Base-by-base conservation (phyloP, 768 basidiomycete species). In the Pleurotus djamor region DNA sequence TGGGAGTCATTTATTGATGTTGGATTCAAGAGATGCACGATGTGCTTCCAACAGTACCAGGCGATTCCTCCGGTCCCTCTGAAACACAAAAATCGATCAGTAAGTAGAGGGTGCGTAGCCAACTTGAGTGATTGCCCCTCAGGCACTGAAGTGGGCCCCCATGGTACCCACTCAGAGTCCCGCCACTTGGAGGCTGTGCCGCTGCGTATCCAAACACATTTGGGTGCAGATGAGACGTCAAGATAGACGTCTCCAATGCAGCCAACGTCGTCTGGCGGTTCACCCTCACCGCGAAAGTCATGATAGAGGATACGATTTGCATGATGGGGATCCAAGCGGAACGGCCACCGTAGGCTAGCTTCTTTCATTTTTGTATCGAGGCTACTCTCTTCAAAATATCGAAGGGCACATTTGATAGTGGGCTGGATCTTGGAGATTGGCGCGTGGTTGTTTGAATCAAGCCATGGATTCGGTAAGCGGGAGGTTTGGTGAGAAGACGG, bases 401-500 rank as follows among this genome's bases (percentile, higher is more conserved):
- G 58, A 13, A 58, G 57, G n/a, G 33, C 43, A 13, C 8, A 32
- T n/a, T 17, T 16, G n/a, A 61, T 48, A 16, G 17, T 45, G 4
- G 60, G 38, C 34, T 58, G 45, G 4, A 28, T n/a, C 7, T 6
- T 28, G 7, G 60, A 61, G 7, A 38, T 50, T 48, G 60, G 55
- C n/a, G 4, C 33, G 17, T 16, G 48, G 48, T 13, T 52, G n/a
- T n/a, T n/a, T n/a, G n/a, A n/a, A 38, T 61, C 60, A 8, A 61
- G 56, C 57, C 60, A 61, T 34, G 60, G 60, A 35, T 58, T 61
- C 4, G 52, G 52, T 13, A 60, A 45, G 32, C 35, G n/a, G 4
- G 52, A 32, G n/a, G n/a, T n/a, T 10, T 4, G 48, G 48, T 50
- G 21, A 34, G 34, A 16, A 13, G 45, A 6, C 5, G n/a, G 45